These are phyloP conservation scores for Huntiella moniliformis DNA, from an alignment of 2,329 filamentous ascomycete genomes.

Conservation along the genomic window DNA sequence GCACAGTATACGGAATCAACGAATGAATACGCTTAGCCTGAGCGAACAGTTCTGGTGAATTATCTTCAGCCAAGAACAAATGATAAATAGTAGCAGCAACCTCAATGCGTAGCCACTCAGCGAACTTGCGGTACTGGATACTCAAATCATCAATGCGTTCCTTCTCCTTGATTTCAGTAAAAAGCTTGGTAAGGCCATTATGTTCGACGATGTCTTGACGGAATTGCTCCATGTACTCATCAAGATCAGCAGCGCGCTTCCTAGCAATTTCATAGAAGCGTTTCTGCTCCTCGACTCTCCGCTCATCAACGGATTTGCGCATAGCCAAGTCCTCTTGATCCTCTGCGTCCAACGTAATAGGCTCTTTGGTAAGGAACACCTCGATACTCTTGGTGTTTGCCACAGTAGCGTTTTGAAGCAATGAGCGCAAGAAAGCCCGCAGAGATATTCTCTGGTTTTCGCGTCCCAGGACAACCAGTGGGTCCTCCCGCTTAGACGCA, in stretches of 20 bases:
- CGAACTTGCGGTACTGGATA: constrained; percentile 93
- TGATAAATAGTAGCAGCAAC: constrained; percentile 94
- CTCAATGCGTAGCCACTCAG: constrained; percentile 94
- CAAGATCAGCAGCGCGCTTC: constrained; percentile 74
- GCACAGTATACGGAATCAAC: constrained; percentile 72
- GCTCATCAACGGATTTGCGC: constrained; percentile 68
- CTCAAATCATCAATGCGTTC: constrained; percentile 72
- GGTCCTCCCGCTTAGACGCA: constrained; percentile 10
- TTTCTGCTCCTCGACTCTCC: constrained; percentile 78
- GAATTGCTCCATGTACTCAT: constrained; percentile 94
- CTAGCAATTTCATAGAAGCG: constrained; percentile 91
- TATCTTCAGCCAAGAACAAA: constrained; percentile 92
- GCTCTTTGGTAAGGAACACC: constrained; percentile 62
- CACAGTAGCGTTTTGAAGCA: constrained; percentile 69
- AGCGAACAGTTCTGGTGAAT: constrained; percentile 87
- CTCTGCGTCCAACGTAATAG: constrained; percentile 58
- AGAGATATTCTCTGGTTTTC: constrained; percentile 85
- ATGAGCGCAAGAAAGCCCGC: constrained; percentile 70
- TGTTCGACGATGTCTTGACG: constrained; percentile 47
- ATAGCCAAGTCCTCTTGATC: constrained; percentile 65
- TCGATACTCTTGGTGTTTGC: constrained; percentile 66
- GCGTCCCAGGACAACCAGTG: constrained; percentile 38
- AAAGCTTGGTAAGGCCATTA: constrained; percentile 80
- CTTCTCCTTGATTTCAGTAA: constrained; percentile 84
- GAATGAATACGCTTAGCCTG: constrained; percentile 91